Evolutionary conservation across 2,329 filamentous ascomycete species (phyloP), one percentile per base, ranked within the genome.

Genomic region (Botrytis galanthina): DNA sequence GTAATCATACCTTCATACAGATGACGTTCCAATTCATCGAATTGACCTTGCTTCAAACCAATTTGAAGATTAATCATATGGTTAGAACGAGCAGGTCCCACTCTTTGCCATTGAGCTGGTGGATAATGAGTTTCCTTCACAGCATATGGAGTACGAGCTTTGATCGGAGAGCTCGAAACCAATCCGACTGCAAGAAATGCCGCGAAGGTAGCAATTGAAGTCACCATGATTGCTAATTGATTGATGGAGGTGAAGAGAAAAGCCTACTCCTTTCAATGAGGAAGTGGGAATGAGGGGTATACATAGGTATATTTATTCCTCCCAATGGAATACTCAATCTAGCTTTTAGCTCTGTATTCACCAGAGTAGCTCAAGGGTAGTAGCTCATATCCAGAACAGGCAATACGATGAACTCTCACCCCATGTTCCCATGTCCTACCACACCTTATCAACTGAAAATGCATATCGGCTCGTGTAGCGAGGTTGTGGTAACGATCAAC

Each of bases 21-120:
- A 71, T 71, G 61, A 20, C 67, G 57, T 42, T 73, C 72, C 48
- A 73, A 67, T 54, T 73, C 72, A 26, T 72, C 72, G 26, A 73
- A 73, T 64, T 72, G 59, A 42, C 72, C 61, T 37, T 73, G 72
- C 46, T 72, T 73, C 72, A 73, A 62, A 6, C 72, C 72, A 61
- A 73, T 73, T 44, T 72, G 68, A 70, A 73, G 57, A 61, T 71
- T 71, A 22, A 73, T 70, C 42, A 72, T 29, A 26, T 54, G 60
- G 16, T 46, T 44, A 16, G 46, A 61, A 51, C 39, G 42, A 48
- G 69, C 72, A n/a, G 68, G 59, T 57, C 72, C 67, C 5, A 73
- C 61, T 51, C 61, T 71, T 51, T 71, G 46, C 72, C 72, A 73
- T 54, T 71, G 61, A 37, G 68, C 8, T n/a, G 72, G 72, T 18